Conservation (phyloP, 2,329 filamentous ascomycete species). For the Meredithiella fracta region DNA sequence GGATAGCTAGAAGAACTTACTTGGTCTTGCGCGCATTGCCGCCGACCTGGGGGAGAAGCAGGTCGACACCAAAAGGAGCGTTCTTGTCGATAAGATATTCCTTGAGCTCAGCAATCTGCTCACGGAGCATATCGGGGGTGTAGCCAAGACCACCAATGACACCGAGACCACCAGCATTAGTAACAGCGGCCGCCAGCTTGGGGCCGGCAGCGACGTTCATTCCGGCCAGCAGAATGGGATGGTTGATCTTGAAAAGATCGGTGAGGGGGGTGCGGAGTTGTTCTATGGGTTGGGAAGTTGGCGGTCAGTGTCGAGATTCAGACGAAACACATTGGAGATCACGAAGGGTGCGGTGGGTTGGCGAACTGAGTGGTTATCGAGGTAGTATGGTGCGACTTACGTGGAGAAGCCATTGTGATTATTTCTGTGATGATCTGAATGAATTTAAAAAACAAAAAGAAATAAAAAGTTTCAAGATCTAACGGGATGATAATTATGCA, state of each 20-base stretch:
- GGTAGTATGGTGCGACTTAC: constrained; percentile 46
- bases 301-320: too few species aligned
- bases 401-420: constrained; percentile 57
- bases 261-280: constrained; percentile 75
- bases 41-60: constrained; percentile 86
- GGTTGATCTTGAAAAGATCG: constrained; percentile 94
- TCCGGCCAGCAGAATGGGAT: constrained; percentile 85
- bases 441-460: constrained; percentile 11
- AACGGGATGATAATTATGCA: background rate
- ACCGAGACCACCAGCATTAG: constrained; percentile 89
- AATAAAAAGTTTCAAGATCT: constrained; percentile 9
- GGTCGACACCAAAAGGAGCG: constrained; percentile 85
- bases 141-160: constrained; percentile 93
- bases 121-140: constrained; percentile 89
- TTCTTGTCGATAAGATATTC: constrained; percentile 74
- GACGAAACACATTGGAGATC: background rate
- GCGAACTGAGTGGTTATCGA: too few species aligned
- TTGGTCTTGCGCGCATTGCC: constrained; percentile 92
- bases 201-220: constrained; percentile 99
- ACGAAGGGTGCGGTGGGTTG: background rate
- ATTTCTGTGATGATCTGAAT: constrained; percentile 10
- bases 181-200: constrained; percentile 88
- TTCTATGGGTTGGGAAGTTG: background rate
- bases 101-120: constrained; percentile 93
- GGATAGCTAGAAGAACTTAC: constrained; percentile 21